Evolutionary conservation across 1,284 basidiomycete species (phyloP), one percentile per base, ranked within the genome.

Genomic region (Schizophyllum amplum): DNA sequence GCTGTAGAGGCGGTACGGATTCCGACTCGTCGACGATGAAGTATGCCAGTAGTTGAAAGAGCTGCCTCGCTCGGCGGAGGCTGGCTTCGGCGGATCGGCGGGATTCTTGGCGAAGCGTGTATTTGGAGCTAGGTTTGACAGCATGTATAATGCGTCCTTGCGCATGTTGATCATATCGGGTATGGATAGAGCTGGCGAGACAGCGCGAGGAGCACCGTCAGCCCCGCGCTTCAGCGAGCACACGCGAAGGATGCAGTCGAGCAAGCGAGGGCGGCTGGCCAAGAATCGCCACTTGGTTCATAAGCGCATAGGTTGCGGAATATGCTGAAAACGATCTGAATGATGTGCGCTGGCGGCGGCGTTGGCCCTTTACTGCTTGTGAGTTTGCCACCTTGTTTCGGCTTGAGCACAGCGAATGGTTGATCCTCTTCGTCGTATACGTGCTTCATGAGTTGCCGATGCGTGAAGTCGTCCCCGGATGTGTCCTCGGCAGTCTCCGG

Each of bases 271-370:
- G 58, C 90, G 84, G 23, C 75, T 77, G 3, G 86, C 82, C 68
- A 97, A 77, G 65, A 81, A 84, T 74, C 72, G 57, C 79, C 72
- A 66, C 97, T 98, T 58, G 75, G 74, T 60, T 88, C 75, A 55
- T 83, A 75, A 5, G 92, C 47, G 27, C 47, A 84, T 61, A 97
- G 79, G 72, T 97, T 98, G 53, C 93, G 89, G 54, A 98, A 73
- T 63, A 98, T 86, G 66, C 91, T 94, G 52, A 88, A 69, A 48
- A 90, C 77, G 1, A 86, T 75, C 25, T 94, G 76, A 48, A 95
- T 78, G 53, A 86, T 71, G 58, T 89, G 86, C 24, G 79, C 85
- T 25, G 82, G 81, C n/a, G 83, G 81, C 63, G 81, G 84, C 51
- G 75, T 73, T 4, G 80, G 83, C 27, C 81, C 84, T 24, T 68